Evolutionary conservation across 345 rosid genomes (phyloP), one percentile per base, ranked within the genome.

Genomic region (Eucalyptus decipiens): DNA sequence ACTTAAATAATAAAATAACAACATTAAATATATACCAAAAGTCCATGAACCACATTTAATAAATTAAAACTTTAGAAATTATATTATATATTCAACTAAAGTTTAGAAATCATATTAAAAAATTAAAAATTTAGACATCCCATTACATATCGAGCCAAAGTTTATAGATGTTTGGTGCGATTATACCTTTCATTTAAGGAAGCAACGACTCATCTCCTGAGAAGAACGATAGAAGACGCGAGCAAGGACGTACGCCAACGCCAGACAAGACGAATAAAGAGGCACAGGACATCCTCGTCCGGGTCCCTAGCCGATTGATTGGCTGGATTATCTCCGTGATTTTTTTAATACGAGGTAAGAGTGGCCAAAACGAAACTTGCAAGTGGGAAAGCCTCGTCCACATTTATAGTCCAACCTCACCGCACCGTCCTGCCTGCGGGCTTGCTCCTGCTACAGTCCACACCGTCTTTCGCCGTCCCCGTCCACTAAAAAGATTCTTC

Each of bases 31-130:
- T 58, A 1, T 58, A 58, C 0, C 0, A 5, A 58, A 11, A 0
- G 4, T 11, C 6, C 14, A 58, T 5, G 1, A 12, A 58, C 0
- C 4, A 11, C 0, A 1, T 58, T 12, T 15, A 60, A 11, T 11
- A 60, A 26, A 60, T 60, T 26, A 5, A 11, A 60, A 26, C 0
- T 1, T 28, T 26, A 26, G 0, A 2, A 21, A 26, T 0, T 5
- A 6, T 0, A 26, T 60, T 5, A 28, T 8, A 26, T 6, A 28
- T 5, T 58, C 13, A 26, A 58, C 2, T 58, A 58, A 58, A 26
- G 15, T 58, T 58, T 24, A 12, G n/a, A 58, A 5, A 11, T 58
- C 15, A 58, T 8, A 26, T 11, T 58, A 11, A 26, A 58, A 58
- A 26, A 26, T 26, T 2, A 10, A 5, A 60, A 60, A 6, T 6